Base-by-base conservation (phyloP, 192 early-diverging fungal genomes). In the Dissophora globulifera region DNA sequence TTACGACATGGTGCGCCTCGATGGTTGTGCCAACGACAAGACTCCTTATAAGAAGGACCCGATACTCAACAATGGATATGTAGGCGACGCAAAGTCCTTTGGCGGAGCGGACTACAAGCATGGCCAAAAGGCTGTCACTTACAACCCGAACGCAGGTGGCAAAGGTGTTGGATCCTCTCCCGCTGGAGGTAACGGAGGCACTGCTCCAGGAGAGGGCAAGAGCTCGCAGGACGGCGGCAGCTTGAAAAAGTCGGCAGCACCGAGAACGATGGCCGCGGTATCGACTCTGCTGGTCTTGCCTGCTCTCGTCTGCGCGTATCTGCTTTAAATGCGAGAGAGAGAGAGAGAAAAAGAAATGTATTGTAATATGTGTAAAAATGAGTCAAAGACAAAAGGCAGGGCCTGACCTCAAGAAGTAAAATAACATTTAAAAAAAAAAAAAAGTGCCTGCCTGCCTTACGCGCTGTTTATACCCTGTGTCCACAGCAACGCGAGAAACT, bases 1-100 rank as follows among this genome's bases (percentile, higher is more conserved):
- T 4, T 85, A 85, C 33, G 82, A 79, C 41, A 85, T 85, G 83
- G 83, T 85, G 8, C 68, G 83, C 26, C 35, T 85, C 40, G 83
- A 85, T 56, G 83, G 83, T 17, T 85, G 83, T 53, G 47, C 69
- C 26, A 78, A 81, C 25, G 83, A 85, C 64, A 85, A 82, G 27
- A 52, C 65, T 3, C 83, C 83, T 12, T 85, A 85, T 51, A 82
- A 82, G 62, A 63, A 82, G 31, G 50, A 82, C 22, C 63, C 61
- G 52, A 56, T 56, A 50, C 26, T 59, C 47, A 32, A 71, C 41
- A 45, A 82, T 56, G 52, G 71, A n/a, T 79, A 54, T 19, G 71
- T 82, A 0, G 45, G 62, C 23, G 83, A 85, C 26, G 72, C 70
- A 13, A 63, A 71, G 53, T 81, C 81, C 4, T 79, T 80, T 62